phyloP scores from a whole-genome alignment of 768 basidiomycete genomes.

The Lenzites betulinus region DNA sequence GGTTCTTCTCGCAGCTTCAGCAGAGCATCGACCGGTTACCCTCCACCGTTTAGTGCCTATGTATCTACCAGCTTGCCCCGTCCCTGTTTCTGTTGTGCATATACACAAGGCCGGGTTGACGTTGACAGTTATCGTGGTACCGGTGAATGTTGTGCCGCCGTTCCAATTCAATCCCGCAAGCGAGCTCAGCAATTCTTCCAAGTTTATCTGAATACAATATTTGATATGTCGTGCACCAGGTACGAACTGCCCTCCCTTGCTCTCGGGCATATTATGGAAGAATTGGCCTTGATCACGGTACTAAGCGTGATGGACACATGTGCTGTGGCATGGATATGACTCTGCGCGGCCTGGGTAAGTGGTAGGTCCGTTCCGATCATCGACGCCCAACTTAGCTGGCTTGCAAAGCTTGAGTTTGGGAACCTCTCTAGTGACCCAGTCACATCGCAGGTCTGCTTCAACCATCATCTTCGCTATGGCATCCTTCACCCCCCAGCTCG shows the following conservation, averaged over 20 bases:
- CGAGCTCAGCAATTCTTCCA: too few species aligned
- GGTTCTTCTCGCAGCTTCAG: constrained; percentile 56
- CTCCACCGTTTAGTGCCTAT: constrained; percentile 39
- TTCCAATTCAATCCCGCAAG: not conserved
- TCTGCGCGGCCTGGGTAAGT: not conserved
- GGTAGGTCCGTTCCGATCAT: too few species aligned
- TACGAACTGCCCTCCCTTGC: too few species aligned
- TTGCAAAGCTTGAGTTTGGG: not conserved
- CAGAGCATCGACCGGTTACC: constrained; percentile 55
- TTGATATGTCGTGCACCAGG: too few species aligned
- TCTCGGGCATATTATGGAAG: too few species aligned
- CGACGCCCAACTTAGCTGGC: too few species aligned
- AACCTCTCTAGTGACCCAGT: not conserved
- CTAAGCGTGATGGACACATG: too few species aligned
- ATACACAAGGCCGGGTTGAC: not conserved
- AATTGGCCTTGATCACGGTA: too few species aligned
- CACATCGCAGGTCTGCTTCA: not conserved
- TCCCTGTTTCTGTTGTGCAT: not conserved
- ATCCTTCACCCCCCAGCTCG: constrained; percentile 64
- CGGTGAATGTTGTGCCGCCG: not conserved
- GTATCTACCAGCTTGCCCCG: not conserved
- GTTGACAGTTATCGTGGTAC: constrained; percentile 1
- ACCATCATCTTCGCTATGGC: constrained; percentile 49
- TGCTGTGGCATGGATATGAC: constrained; percentile 39
- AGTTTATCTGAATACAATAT: too few species aligned